These are phyloP conservation scores for Umbelopsis sp. DNA, from an alignment of 192 early-diverging fungal genomes.

Conservation along the genomic window DNA sequence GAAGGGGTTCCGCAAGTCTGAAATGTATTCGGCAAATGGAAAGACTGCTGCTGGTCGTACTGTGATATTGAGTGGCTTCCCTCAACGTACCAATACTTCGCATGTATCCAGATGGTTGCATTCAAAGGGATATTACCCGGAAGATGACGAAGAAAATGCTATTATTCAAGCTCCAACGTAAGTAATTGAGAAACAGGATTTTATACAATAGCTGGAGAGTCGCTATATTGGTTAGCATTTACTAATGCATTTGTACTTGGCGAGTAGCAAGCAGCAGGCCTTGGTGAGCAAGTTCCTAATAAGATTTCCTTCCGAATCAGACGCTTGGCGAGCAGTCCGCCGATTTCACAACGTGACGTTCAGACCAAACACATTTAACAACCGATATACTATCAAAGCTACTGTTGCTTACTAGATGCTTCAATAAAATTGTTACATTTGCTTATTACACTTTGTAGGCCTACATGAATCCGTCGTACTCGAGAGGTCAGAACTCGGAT, in stretches of 20 bases:
- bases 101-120: constrained; percentile 30
- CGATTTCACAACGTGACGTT: constrained; percentile 35
- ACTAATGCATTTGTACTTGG: background rate
- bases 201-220: background rate
- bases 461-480: constrained; percentile 11
- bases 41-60: constrained; percentile 29
- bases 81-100: constrained; percentile 19
- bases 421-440: background rate
- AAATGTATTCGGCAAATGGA: constrained; percentile 10
- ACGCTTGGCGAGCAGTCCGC: constrained; percentile 42
- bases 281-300: constrained; percentile 31
- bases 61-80: constrained; percentile 30
- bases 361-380: constrained; percentile 17
- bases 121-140: constrained; percentile 30
- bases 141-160: constrained; percentile 29
- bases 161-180: constrained; percentile 34
- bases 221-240: no score
- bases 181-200: constrained; percentile 12
- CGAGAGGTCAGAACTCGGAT: background rate
- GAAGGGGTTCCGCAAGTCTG: background rate
- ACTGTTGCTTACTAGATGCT: constrained; percentile 17
- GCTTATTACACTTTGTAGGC: background rate
- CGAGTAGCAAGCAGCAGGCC: constrained; percentile 20
- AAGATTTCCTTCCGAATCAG: constrained; percentile 38
- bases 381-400: constrained; percentile 20